Conservation (phyloP, 2,329 filamentous ascomycete species). For the Microdochium bolleyi region DNA sequence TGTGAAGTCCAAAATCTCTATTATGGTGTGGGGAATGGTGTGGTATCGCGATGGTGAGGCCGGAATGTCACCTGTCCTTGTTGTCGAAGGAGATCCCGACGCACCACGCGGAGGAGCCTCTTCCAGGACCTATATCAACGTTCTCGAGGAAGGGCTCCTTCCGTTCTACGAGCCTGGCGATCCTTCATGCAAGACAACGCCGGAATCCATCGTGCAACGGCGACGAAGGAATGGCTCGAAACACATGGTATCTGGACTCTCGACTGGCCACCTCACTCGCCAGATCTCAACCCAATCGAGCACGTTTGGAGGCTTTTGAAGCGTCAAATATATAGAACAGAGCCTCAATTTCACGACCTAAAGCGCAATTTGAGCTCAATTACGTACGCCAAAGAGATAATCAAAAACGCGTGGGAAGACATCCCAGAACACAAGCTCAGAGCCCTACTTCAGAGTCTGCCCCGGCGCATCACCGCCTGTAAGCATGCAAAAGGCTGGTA, state of each 20-base stretch:
- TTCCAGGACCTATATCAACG: background rate
- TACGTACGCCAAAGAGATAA: background rate
- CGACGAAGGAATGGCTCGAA: background rate
- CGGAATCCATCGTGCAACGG: background rate
- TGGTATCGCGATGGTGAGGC: background rate
- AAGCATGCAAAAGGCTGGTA: background rate
- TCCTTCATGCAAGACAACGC: background rate
- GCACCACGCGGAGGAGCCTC: background rate
- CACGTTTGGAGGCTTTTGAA: conserved; percentile 2
- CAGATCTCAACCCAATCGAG: conserved; percentile 4
- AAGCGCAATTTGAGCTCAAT: background rate
- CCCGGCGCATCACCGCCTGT: background rate
- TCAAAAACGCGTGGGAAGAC: background rate
- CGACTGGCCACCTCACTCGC: conserved; percentile 2
- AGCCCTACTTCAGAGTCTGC: background rate
- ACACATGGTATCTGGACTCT: background rate
- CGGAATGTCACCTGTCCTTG: background rate
- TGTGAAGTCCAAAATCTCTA: background rate
- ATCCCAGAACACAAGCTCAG: background rate
- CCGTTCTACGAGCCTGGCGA: background rate
- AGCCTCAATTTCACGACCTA: conserved; percentile 1
- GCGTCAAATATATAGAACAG: background rate
- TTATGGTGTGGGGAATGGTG: background rate
- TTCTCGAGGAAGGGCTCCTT: background rate
- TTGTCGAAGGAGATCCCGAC: background rate